These are phyloP conservation scores for Pleurotus sapidus DNA, from an alignment of 768 basidiomycete genomes.

Conservation along the genomic window DNA sequence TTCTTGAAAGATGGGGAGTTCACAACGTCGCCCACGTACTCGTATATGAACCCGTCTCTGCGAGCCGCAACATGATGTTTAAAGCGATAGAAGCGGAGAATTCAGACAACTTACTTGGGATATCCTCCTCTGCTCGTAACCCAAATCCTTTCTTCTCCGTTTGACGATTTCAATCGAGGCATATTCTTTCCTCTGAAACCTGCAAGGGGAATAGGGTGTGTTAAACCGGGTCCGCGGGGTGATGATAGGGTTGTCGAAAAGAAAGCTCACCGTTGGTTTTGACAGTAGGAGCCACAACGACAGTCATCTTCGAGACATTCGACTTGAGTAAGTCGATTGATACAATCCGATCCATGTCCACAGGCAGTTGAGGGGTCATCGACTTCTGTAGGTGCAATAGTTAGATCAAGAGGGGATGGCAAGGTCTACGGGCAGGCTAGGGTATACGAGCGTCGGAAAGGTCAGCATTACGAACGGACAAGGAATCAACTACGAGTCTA, in stretches of 20 bases:
- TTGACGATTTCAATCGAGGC: slow-evolving; percentile 85
- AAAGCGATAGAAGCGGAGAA: neutral
- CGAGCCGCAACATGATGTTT: neutral
- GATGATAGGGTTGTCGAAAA: slow-evolving; percentile 2
- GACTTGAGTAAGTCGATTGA: slow-evolving; percentile 95
- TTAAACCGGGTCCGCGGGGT: neutral
- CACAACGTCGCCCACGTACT: slow-evolving; percentile 97
- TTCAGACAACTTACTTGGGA: slow-evolving; percentile 52
- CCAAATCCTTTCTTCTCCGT: slow-evolving; percentile 98
- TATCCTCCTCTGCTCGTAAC: slow-evolving; percentile 68
- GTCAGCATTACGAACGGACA: neutral
- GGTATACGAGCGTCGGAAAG: neutral
- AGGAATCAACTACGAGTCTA: neutral
- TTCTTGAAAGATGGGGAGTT: slow-evolving; percentile 83
- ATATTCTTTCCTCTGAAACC: slow-evolving; percentile 87
- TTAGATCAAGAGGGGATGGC: slow-evolving; percentile 21
- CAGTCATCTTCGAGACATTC: slow-evolving; percentile 94
- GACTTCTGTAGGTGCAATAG: slow-evolving; percentile 38
- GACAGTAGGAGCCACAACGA: slow-evolving; percentile 75
- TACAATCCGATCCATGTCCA: slow-evolving; percentile 88
- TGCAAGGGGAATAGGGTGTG: slow-evolving; percentile 25
- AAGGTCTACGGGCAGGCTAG: slow-evolving; percentile 15
- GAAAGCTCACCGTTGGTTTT: slow-evolving; percentile 82
- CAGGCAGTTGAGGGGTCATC: slow-evolving; percentile 71
- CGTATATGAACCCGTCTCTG: slow-evolving; percentile 93